Evolutionary conservation across 352 stramenopile genomes (phyloP).

Genomic region (Pythium aphanidermatum): DNA sequence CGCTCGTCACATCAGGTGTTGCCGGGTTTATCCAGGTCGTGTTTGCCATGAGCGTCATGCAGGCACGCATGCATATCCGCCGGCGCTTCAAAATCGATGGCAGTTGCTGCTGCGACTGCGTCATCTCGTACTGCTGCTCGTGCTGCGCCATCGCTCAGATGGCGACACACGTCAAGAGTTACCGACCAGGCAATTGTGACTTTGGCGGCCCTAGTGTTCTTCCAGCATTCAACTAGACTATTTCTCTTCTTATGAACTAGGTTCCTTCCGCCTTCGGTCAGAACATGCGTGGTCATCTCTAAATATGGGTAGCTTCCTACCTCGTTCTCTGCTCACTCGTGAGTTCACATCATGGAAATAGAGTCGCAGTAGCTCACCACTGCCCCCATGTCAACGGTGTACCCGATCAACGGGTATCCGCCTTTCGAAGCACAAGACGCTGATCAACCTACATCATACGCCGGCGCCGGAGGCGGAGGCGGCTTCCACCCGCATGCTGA

Average conservation of each 20-base stretch:
- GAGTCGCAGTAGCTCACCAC: too few species aligned
- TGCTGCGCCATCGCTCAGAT: constrained; percentile 20
- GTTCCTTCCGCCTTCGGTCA: too few species aligned
- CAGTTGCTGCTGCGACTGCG: constrained; percentile 6
- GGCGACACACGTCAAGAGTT: constrained; percentile 17
- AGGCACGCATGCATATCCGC: constrained; percentile 7
- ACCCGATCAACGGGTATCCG: constrained; percentile 7
- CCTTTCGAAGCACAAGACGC: too few species aligned
- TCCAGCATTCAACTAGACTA: constrained; percentile 3
- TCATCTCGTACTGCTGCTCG: constrained; percentile 16
- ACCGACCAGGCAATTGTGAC: constrained; percentile 9
- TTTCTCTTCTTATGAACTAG: background rate
- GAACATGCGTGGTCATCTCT: too few species aligned
- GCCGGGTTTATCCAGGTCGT: background rate
- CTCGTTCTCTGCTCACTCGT: too few species aligned
- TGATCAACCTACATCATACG: background rate
- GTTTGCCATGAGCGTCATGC: constrained; percentile 1
- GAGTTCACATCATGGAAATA: too few species aligned
- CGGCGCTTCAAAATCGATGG: constrained; percentile 17
- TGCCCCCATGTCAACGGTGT: constrained; percentile 4
- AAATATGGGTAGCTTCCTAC: too few species aligned
- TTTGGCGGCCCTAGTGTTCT: constrained; percentile 9
- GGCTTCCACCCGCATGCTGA: background rate
- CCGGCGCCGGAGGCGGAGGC: background rate
- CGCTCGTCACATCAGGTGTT: background rate